Evolutionary conservation across 1,139 yeast species (phyloP).

Genomic region (Yamadazyma triangularis): DNA sequence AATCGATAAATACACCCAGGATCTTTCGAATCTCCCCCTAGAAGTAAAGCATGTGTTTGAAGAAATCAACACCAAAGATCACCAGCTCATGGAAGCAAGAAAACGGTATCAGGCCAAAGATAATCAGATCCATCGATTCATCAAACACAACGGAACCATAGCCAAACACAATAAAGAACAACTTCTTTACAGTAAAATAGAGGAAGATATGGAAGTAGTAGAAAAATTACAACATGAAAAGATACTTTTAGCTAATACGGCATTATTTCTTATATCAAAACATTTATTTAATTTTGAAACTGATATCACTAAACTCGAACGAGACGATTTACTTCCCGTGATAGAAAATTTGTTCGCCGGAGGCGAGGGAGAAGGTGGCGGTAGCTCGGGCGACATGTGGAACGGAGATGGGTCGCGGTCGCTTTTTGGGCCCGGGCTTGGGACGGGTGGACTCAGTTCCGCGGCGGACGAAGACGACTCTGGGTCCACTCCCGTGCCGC

Average conservation of each 20-base stretch:
- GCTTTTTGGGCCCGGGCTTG: no score
- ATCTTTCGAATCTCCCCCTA: slow-evolving; percentile 79
- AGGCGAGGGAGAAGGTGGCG: slow-evolving; percentile 15
- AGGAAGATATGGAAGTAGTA: slow-evolving; percentile 62
- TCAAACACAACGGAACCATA: slow-evolving; percentile 78
- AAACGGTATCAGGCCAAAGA: slow-evolving; percentile 71
- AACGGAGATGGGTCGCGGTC: slow-evolving; percentile 33
- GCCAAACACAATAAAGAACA: slow-evolving; percentile 81
- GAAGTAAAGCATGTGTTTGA: slow-evolving; percentile 79
- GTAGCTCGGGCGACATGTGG: slow-evolving; percentile 14
- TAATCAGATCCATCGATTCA: slow-evolving; percentile 73
- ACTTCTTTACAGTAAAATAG: slow-evolving; percentile 60
- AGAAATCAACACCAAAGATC: slow-evolving; percentile 72
- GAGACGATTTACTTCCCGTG: slow-evolving; percentile 74
- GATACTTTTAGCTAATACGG: slow-evolving; percentile 75
- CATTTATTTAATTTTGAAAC: slow-evolving; percentile 70
- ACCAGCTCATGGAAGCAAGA: slow-evolving; percentile 60
- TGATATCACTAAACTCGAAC: slow-evolving; percentile 71
- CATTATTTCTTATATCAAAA: slow-evolving; percentile 68
- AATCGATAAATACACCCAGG: slow-evolving; percentile 47
- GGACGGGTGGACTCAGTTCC: no score
- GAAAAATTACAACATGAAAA: slow-evolving; percentile 71
- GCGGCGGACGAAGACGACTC: slow-evolving; percentile 11
- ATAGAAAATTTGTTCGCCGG: slow-evolving; percentile 27
- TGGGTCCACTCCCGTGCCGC: slow-evolving; percentile 31